Evolutionary conservation across 176 grass and related monocot species (phyloP).

Genomic region (Eleusine coracana): DNA sequence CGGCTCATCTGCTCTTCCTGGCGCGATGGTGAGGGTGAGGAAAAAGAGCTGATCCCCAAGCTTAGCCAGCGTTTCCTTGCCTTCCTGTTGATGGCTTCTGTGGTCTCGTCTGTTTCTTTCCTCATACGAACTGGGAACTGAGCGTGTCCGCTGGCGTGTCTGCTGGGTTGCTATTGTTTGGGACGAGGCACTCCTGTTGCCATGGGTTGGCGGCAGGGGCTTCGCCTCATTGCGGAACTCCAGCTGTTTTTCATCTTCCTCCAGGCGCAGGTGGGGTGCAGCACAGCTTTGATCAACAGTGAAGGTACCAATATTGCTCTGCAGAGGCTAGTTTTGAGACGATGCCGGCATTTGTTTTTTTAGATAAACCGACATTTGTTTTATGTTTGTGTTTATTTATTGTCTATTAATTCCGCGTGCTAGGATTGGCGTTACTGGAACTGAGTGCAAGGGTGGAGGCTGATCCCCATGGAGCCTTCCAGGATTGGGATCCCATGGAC

Average conservation of each 20-base stretch:
- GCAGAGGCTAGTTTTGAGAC: neutral
- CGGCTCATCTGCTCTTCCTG: slow-evolving; percentile 1
- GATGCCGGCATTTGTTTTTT: neutral
- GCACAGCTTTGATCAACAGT: slow-evolving; percentile 30
- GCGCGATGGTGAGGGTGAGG: slow-evolving; percentile 7
- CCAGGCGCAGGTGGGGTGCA: neutral
- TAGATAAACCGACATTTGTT: too few relatives aligned
- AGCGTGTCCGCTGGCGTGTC: slow-evolving; percentile 18
- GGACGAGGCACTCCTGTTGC: slow-evolving; percentile 25
- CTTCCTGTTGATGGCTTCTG: neutral
- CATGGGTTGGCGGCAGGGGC: slow-evolving; percentile 37
- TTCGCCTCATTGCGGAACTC: neutral
- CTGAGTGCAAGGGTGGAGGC: slow-evolving; percentile 67
- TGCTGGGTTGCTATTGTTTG: neutral
- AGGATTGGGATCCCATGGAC: slow-evolving; percentile 71
- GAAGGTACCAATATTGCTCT: slow-evolving; percentile 33
- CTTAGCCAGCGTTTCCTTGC: slow-evolving; percentile 32
- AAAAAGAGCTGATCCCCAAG: neutral
- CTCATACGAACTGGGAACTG: neutral
- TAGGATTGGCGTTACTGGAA: slow-evolving; percentile 75
- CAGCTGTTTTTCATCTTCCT: slow-evolving; percentile 37
- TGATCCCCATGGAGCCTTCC: slow-evolving; percentile 71
- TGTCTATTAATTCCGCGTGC: neutral
- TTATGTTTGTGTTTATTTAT: neutral
- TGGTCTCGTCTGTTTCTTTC: neutral